Evolutionary conservation across 176 grass and related monocot species (phyloP), one percentile per base, ranked within the genome.

Genomic region (Secale cereale): DNA sequence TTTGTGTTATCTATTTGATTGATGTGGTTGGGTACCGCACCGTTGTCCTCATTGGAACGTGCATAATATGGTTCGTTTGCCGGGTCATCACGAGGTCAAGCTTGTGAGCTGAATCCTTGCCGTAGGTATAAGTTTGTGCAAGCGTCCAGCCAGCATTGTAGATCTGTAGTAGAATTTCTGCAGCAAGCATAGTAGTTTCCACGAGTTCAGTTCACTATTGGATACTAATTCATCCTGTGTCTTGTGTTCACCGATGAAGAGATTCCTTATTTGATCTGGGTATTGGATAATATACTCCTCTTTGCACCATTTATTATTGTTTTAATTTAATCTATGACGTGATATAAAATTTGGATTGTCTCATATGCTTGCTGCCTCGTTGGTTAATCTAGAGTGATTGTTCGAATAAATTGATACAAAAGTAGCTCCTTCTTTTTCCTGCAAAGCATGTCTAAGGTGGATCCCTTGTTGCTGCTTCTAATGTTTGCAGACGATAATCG

Each of bases 401-500:
- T 28, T 69, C 8, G 12, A 22, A 70, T 28, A 17, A 26, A 9
- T 60, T n/a, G 27, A 7, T 78, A 8, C 16, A 72, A 54, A 69
- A 19, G 1, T 30, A 69, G n/a, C 63, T 80, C 2, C 35, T 2
- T 66, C 41, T 87, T 43, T 85, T 41, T 77, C 61, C 30, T 59
- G 23, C 50, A 76, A 56, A 76, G n/a, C 5, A 35, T 79, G 39
- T 25, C 57, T 62, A 25, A 85, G 16, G 12, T 80, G 19, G 13
- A 81, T 75, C 35, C 43, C 50, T 83, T 43, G 76, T 69, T 91
- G 77, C 46, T 22, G 2, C 60, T 87, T 87, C 2, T 22, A 43
- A 85, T 85, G 30, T 85, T 28, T 63, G 69, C 81, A 91, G 89
- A 59, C 13, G 43, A 85, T 81, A 52, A 85, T 70, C 19, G 33